Evolutionary conservation across 805 yeast genomes (phyloP), one percentile per base, ranked within the genome.

Genomic region (Metschnikowia reukaufii): DNA sequence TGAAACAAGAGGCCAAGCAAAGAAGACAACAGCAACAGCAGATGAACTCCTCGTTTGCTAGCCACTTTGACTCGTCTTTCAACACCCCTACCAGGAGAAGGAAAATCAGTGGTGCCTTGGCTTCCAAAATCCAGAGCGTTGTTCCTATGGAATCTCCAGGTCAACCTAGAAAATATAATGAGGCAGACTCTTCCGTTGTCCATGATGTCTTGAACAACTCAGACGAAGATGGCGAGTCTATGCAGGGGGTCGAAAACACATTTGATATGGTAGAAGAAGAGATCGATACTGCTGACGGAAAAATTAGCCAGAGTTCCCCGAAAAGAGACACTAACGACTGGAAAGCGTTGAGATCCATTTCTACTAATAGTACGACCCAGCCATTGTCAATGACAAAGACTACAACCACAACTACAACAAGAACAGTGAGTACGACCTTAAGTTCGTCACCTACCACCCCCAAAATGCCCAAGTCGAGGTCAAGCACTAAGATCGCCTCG

Each of bases 81-180:
- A 77, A 80, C 31, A 87, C 95, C 0, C 95, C 96, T 4, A 78
- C 84, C 25, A 77, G 95, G 62, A 77, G 88, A 61, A 58, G 77
- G 46, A 77, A 84, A 56, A 79, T 82, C 48, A 74, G 83, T 54
- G 86, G 91, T 4, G 83, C 88, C 0, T 79, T 81, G 47, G 80
- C 86, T 30, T 79, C 83, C 43, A 82, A 84, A 56, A 78, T 81
- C 27, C 86, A 79, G 58, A 79, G 83, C 32, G 94, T 94, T 0
- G 90, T 94, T 16, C 99, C 98, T 4, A 78, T 79, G 54, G 88
- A 88, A 42, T 88, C 97, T 2, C 99, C 99, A 0, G 99, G 98
- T 1, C 99, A 94, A 67, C 99, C 99, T 34, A 79, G 97, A 61
- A 92, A 92, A 59, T 69, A 69, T 54, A 65, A 69, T 31, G 70